Evolutionary conservation across 495 filamentous ascomycete species (phyloP).

Genomic region (Astrothelium subdiscretum): DNA sequence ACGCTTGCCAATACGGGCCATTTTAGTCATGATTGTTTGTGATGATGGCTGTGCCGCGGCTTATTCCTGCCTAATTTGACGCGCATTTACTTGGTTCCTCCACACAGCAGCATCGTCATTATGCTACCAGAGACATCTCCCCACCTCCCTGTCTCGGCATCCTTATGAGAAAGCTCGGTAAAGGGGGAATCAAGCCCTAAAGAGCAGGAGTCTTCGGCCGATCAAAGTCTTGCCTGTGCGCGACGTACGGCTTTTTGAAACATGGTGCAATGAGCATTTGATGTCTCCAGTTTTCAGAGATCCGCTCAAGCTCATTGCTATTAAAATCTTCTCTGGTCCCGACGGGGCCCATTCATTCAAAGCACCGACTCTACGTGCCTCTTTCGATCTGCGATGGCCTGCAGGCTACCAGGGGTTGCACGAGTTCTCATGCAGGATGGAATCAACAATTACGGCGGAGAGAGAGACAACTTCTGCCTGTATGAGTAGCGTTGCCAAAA

Average conservation of each 20-base stretch:
- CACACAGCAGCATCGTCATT: too few species aligned
- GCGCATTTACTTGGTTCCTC: neutral
- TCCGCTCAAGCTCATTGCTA: neutral
- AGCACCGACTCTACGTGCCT: neutral
- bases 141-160: too few species aligned
- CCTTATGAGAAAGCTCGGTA: too few species aligned
- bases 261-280: neutral
- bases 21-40: neutral
- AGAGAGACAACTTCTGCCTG: neutral
- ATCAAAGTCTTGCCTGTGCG: neutral
- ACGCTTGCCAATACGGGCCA: neutral
- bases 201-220: neutral
- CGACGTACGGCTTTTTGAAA: neutral
- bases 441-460: neutral
- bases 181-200: neutral
- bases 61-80: neutral
- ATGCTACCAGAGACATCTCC: neutral
- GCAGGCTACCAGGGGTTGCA: neutral
- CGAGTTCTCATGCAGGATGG: neutral
- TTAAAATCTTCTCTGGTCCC: neutral
- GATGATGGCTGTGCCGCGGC: neutral
- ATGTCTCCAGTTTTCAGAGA: neutral
- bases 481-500: too few species aligned
- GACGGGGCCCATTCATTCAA: neutral
- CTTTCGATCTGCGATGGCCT: neutral